These are phyloP conservation scores for Trametes meyenii DNA, from an alignment of 768 basidiomycete genomes.

Conservation along the genomic window DNA sequence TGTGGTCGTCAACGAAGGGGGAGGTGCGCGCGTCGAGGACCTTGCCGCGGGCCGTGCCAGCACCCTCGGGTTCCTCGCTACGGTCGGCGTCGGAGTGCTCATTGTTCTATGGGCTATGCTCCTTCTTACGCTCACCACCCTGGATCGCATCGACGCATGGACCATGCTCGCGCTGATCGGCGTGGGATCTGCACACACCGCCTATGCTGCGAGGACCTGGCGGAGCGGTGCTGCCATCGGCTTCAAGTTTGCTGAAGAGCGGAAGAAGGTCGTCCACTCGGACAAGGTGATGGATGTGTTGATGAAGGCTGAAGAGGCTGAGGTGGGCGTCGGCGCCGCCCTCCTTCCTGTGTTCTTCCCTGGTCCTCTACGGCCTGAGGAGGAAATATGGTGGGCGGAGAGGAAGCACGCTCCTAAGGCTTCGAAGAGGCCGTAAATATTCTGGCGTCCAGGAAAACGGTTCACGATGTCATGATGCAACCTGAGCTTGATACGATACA, in stretches of 20 bases:
- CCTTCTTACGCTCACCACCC: conserved; percentile 25
- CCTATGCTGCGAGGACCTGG: conserved; percentile 24
- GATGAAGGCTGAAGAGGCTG: conserved; percentile 17
- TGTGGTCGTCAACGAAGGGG: conserved; percentile 33
- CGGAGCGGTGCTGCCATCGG: conserved; percentile 26
- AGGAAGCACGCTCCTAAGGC: conserved; percentile 11
- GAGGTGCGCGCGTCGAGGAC: conserved; percentile 33
- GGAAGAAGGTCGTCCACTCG: conserved; percentile 16
- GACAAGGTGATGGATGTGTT: conserved; percentile 26
- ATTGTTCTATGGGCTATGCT: conserved; percentile 27
- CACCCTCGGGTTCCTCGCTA: conserved; percentile 1
- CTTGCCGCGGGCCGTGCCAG: conserved; percentile 29
- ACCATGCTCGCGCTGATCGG: conserved; percentile 24
- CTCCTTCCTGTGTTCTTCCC: conserved; percentile 27
- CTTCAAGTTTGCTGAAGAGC: conserved; percentile 24
- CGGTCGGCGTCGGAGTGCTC: conserved; percentile 12
- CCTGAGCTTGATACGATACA: too few species aligned
- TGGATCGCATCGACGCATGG: conserved; percentile 25
- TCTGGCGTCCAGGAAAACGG: background rate
- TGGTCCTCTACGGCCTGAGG: conserved; percentile 19
- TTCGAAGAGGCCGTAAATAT: background rate
- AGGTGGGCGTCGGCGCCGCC: conserved; percentile 19
- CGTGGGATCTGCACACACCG: conserved; percentile 29
- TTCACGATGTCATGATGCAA: background rate
- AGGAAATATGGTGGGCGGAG: conserved; percentile 19